These are phyloP conservation scores for Yarrowia sp. DNA, from an alignment of 805 yeast species.

Conservation along the genomic window DNA sequence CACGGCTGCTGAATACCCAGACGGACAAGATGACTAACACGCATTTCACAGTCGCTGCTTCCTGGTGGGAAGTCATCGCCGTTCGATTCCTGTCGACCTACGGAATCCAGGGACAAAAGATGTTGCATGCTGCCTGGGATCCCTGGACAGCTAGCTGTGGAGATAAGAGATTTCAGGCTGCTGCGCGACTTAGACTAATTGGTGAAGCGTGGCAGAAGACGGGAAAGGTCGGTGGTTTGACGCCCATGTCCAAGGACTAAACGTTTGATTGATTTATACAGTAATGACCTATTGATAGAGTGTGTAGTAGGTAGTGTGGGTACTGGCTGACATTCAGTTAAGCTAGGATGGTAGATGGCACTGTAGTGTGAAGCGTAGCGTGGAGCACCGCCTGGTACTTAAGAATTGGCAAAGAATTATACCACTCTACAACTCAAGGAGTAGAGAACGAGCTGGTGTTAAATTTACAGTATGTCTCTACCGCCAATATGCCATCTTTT, in stretches of 20 bases:
- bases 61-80: constrained; percentile 93
- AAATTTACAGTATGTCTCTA: no score
- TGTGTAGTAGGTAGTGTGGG: no score
- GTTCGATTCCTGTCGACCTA: constrained; percentile 52
- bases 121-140: constrained; percentile 48
- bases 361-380: no score
- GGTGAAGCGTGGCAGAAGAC: constrained; percentile 72
- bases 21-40: constrained; percentile 53
- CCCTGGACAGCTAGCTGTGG: constrained; percentile 55
- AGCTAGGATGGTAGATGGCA: no score
- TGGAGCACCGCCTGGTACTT: no score
- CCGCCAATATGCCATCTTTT: no score
- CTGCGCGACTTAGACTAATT: constrained; percentile 68
- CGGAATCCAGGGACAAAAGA: constrained; percentile 68
- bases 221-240: constrained; percentile 42
- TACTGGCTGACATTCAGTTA: no score
- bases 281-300: no score
- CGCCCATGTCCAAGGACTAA: constrained; percentile 27
- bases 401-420: no score
- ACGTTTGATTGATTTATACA: no score
- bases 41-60: constrained; percentile 67
- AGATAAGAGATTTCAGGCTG: constrained; percentile 64
- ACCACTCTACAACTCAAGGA: no score
- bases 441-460: no score
- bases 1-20: constrained; percentile 63